Evolutionary conservation across 2,329 filamentous ascomycete genomes (phyloP), one percentile per base, ranked within the genome.

Genomic region (Drechslera avenae): DNA sequence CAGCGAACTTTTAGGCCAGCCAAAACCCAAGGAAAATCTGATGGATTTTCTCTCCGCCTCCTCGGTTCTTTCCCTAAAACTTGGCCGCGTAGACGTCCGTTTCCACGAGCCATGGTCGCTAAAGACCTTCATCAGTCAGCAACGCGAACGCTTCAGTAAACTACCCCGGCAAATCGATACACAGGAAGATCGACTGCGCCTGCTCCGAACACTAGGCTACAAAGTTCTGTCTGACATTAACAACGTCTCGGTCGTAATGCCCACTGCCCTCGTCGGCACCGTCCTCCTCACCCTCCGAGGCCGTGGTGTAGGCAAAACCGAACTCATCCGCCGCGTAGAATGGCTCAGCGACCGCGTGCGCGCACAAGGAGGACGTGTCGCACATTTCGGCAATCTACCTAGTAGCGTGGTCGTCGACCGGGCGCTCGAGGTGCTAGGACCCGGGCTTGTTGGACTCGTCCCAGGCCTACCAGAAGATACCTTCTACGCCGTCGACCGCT

Each of bases 21-120:
- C 94, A 0, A 99, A 99, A 75, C 90, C 90, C 66, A 96, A 96
- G 70, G 94, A 99, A 69, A 97, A 96, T 56, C 77, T 99, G 31
- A 84, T 86, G 28, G 90, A 95, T 65, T 96, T 99, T 63, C 76
- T 99, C n/a, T 88, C 88, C 1, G 85, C 90, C 21, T 95, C 91
- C 0, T 96, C 90, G 0, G 87, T 99, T 2, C 78, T 99, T 4
- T 96, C 91, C 0, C 77, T 97, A 16, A 90, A 91, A 59, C 82
- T 99, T 3, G 94, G 94, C 1, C 83, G 94, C 17, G 92, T 99
- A 0, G 94, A 99, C 72, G 91, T 97, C 47, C 86, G 94, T 17
- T 99, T 99, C 73, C 91, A 97, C 65, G 88, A 97, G 69, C 93
- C 94, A 0, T 99, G 94, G 94, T 96, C 91, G 66, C 73, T 99